phyloP scores from a whole-genome alignment of 192 early-diverging fungal species.

The Coemansia erecta region DNA sequence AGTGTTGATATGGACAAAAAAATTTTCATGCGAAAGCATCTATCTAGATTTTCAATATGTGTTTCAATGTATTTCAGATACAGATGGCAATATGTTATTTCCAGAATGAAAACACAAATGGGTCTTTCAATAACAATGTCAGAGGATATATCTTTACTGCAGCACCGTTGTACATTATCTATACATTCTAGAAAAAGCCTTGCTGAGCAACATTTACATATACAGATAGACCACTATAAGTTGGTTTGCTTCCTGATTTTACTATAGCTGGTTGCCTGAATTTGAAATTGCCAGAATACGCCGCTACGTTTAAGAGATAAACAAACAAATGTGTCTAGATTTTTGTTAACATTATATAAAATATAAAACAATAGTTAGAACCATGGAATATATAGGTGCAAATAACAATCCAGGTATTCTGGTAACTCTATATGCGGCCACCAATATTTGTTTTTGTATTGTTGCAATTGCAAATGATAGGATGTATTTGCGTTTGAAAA shows the following conservation, averaged over 20 bases:
- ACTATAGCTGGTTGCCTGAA: neutral
- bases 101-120: constrained; percentile 73
- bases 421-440: too few species aligned
- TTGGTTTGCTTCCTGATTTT: constrained; percentile 5
- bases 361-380: too few species aligned
- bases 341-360: neutral
- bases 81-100: constrained; percentile 89
- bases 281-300: neutral
- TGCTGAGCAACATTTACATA: constrained; percentile 53
- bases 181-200: constrained; percentile 71
- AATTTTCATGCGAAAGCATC: constrained; percentile 64
- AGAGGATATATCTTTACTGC: constrained; percentile 65
- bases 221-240: constrained; percentile 17
- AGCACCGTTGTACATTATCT: constrained; percentile 82
- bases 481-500: too few species aligned
- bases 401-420: too few species aligned
- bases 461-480: too few species aligned
- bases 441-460: too few species aligned
- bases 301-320: too few species aligned
- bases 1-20: constrained; percentile 83
- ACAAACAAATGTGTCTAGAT: neutral
- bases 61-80: constrained; percentile 91
- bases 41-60: constrained; percentile 65
- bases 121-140: constrained; percentile 84
- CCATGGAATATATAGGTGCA: too few species aligned